A percentile compares a stretch with the other conserved stretches of the same genome.
These are phyloP conservation scores for Podospora appendiculata DNA, from an alignment of 495 filamentous ascomycete species.

Conservation along the genomic window DNA sequence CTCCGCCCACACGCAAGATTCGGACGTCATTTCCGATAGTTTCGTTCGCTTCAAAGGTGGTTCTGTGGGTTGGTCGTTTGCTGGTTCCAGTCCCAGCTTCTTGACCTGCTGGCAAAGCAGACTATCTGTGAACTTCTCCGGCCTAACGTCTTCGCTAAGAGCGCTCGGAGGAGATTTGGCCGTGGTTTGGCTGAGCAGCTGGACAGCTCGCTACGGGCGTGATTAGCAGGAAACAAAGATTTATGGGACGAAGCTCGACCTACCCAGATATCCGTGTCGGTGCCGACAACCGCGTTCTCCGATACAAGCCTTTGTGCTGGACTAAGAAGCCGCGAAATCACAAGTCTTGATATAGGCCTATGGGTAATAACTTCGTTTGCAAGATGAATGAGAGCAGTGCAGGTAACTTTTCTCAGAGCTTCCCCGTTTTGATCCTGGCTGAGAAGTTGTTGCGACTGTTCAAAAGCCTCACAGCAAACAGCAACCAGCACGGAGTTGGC, in stretches of 20 bases:
- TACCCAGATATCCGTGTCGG: slow-evolving; percentile 28
- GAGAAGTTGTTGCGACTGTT: slow-evolving; percentile 7
- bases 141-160: slow-evolving; percentile 4
- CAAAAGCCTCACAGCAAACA: slow-evolving; percentile 23
- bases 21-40: slow-evolving; percentile 6
- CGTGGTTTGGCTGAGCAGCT: slow-evolving; percentile 19
- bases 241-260: background rate
- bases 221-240: slow-evolving; percentile 12
- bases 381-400: slow-evolving; percentile 23
- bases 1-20: slow-evolving; percentile 2
- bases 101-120: slow-evolving; percentile 18
- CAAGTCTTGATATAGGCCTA: slow-evolving; percentile 23
- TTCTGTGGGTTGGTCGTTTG: slow-evolving; percentile 6
- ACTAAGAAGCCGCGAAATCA: slow-evolving; percentile 23
- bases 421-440: slow-evolving; percentile 10
- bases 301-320: slow-evolving; percentile 16
- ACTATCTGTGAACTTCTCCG: slow-evolving; percentile 21
- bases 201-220: slow-evolving; percentile 20
- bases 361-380: slow-evolving; percentile 21
- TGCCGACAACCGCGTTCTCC: slow-evolving; percentile 11
- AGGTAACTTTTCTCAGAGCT: slow-evolving; percentile 10
- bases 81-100: slow-evolving; percentile 8
- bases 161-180: slow-evolving; percentile 6
- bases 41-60: slow-evolving; percentile 28
- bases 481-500: slow-evolving; percentile 19